Evolutionary conservation across 371 early-diverging fungal species (phyloP), one percentile per base, ranked within the genome.

Genomic region (Mucor saturninus): DNA sequence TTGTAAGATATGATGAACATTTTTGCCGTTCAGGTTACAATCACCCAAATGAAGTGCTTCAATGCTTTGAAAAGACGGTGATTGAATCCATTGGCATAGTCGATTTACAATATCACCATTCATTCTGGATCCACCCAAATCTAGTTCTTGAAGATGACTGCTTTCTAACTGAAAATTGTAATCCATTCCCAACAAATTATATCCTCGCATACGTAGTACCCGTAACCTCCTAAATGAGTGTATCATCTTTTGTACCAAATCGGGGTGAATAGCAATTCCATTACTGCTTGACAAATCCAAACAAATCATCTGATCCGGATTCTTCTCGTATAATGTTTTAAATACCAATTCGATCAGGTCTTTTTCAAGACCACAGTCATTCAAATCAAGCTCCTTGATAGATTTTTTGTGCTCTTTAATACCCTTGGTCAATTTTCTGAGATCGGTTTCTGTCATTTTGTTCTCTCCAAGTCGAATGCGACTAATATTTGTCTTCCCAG

Each of bases 81-180:
- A 50, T 4, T 54, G 52, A n/a, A 79, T 79, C 74, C 76, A 79
- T 37, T 59, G 55, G 21, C 74, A 72, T 1, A 76, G 48, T 6
- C 59, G 53, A 9, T 52, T 26, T 3, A 76, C 38, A 0, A 56
- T 46, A 13, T 58, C 56, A 7, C 57, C 46, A 30, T 50, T 53
- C 26, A 77, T 53, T 5, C 45, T 59, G 3, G 40, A 63, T 2
- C 59, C 49, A n/a, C 77, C 64, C 3, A 77, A 21, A 49, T 74
- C 72, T 2, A 77, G 59, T 9, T 64, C 62, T 6, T 51, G 42
- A 7, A 74, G 49, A 21, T 39, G 63, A 10, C 67, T 61, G 8
- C 14, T 32, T n/a, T 69, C 71, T 6, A 63, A 40, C 14, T 30
- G 10, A 56, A 76, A 70, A 2, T 42, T 56, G 5, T 61, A 61